Percentiles rank a stretch among this genome's conserved stretches.
phyloP scores from a whole-genome alignment of 257 asterid species.

The Buddleja alternifolia region DNA sequence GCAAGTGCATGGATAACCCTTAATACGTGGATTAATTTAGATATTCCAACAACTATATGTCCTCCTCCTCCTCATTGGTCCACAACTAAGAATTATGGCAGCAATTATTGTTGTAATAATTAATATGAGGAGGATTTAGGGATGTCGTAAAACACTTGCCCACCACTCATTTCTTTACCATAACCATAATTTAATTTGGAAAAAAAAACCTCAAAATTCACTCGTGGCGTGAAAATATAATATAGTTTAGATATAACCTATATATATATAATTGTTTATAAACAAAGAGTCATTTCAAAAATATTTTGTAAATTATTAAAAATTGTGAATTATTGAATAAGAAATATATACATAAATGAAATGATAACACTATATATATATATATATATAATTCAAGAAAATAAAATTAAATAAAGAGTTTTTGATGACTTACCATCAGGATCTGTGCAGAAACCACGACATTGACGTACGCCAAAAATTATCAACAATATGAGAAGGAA shows the following conservation, averaged over 20 bases:
- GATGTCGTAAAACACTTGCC: not conserved
- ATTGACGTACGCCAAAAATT: conserved; percentile 14
- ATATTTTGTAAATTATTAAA: too few species aligned
- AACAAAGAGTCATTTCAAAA: too few species aligned
- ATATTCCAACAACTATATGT: conserved; percentile 7
- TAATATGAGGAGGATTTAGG: not conserved
- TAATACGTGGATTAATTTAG: not conserved
- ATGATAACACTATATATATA: too few species aligned
- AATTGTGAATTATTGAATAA: too few species aligned
- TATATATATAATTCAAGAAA: not conserved
- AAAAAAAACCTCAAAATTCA: too few species aligned
- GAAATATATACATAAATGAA: too few species aligned
- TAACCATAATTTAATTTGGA: not conserved
- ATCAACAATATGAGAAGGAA: not conserved
- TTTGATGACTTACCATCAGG: conserved; percentile 70
- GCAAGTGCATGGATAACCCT: not conserved
- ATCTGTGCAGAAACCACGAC: conserved; percentile 51
- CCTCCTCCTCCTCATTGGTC: conserved; percentile 15
- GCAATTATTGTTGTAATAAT: not conserved
- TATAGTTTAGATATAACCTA: too few species aligned
- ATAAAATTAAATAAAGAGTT: not conserved
- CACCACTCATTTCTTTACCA: not conserved
- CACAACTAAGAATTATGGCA: not conserved
- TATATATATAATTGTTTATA: too few species aligned
- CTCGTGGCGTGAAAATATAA: too few species aligned